phyloP scores from a whole-genome alignment of 129 eudicot genomes.

The Apium graveolens region DNA sequence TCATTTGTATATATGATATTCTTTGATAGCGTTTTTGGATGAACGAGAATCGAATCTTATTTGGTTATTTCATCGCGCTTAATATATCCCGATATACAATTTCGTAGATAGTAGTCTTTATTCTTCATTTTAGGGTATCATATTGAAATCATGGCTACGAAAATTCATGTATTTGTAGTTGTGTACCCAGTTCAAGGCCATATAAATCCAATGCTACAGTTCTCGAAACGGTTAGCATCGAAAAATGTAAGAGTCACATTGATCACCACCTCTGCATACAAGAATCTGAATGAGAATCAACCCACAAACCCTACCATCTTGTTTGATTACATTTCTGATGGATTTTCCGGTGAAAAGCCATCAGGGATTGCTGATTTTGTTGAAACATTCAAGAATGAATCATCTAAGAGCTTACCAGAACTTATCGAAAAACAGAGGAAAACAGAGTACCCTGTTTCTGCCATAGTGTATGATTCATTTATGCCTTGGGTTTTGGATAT shows the following conservation, averaged over 20 bases:
- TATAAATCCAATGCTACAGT: slow-evolving; percentile 1
- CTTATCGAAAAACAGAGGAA: not conserved
- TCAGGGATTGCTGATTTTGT: not conserved
- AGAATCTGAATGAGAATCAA: not conserved
- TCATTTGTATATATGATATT: too few species aligned
- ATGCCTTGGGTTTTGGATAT: slow-evolving; percentile 28
- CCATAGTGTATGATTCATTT: slow-evolving; percentile 2
- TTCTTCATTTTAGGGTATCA: not conserved
- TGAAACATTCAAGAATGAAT: not conserved
- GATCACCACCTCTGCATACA: not conserved
- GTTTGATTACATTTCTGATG: slow-evolving; percentile 3
- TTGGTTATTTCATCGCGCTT: too few species aligned
- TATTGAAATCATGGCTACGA: not conserved
- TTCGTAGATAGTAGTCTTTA: too few species aligned
- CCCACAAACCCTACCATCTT: not conserved
- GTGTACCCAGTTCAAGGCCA: slow-evolving; percentile 3
- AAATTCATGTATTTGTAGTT: not conserved
- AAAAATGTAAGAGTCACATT: not conserved
- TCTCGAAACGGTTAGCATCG: not conserved
- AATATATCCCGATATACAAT: too few species aligned
- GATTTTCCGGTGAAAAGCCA: not conserved
- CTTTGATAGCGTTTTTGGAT: too few species aligned
- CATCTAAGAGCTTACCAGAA: not conserved
- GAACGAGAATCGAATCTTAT: too few species aligned
- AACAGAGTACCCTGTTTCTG: slow-evolving; percentile 1